These are phyloP conservation scores for Monosporascus sp. DNA, from an alignment of 2,329 filamentous ascomycete genomes.

Conservation along the genomic window DNA sequence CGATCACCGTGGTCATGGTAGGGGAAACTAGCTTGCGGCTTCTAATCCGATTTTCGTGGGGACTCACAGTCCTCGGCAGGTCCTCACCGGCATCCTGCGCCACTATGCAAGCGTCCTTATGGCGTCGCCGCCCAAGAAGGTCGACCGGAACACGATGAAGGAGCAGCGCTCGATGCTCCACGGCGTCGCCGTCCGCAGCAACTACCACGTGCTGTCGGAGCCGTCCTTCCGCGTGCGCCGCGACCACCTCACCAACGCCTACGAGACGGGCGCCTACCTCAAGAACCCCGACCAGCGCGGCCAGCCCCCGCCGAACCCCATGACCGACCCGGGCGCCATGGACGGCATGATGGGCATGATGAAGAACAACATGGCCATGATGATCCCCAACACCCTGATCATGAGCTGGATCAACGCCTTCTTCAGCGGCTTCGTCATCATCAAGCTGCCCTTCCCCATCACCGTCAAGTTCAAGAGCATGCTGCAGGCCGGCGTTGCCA, in stretches of 20 bases:
- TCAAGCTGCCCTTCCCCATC: conserved; percentile 95
- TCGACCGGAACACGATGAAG: conserved; percentile 68
- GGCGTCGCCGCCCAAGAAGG: conserved; percentile 76
- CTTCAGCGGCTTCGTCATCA: conserved; percentile 96
- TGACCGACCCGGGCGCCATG: conserved; percentile 94
- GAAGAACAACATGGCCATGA: conserved; percentile 99
- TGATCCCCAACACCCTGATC: conserved; percentile 95
- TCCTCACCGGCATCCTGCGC: conserved; percentile 89
- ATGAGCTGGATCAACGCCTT: conserved; percentile 99
- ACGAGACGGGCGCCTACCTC: conserved; percentile 80
- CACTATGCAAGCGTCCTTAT: conserved; percentile 96
- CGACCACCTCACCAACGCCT: conserved; percentile 73
- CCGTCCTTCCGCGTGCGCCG: conserved; percentile 76
- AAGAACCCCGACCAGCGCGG: conserved; percentile 84
- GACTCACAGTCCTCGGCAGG: conserved; percentile 37
- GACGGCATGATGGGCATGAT: conserved; percentile 99
- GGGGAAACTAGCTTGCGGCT: background rate
- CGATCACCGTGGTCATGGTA: conserved; percentile 96
- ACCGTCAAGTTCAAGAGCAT: conserved; percentile 99
- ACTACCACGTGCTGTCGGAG: conserved; percentile 74
- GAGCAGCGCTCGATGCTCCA: conserved; percentile 83
- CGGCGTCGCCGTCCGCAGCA: conserved; percentile 77
- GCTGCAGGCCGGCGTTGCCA: conserved; percentile 95
- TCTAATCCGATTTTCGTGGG: no score
- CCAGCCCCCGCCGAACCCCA: conserved; percentile 85